Base-by-base conservation (phyloP, 2,329 filamentous ascomycete genomes). In the Aureobasidium mangrovei region DNA sequence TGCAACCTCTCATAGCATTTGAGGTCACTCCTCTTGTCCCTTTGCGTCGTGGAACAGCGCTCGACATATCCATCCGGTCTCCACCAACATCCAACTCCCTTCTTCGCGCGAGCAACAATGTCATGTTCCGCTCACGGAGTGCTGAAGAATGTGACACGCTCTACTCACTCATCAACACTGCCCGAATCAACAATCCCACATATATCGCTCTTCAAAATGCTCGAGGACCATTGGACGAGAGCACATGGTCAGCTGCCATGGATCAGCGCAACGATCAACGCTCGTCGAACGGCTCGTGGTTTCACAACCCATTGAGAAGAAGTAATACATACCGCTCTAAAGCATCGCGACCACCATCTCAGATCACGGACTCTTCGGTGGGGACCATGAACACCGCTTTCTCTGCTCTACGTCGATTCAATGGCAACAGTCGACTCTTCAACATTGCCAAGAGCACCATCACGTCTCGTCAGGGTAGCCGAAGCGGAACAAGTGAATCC, bases 1-100 rank as follows among this genome's bases (percentile, higher is more conserved):
- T 67, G 55, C 72, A 74, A 54, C 82, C 81, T 32, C 70, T 84
- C 32, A 70, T 84, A 57, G 86, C 85, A 4, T 80, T 96, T 33
- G 89, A 95, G 64, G 81, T 98, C 40, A 97, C 91, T 0, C 93
- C 93, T 0, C 76, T 95, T 36, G 91, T 97, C 6, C 86, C 91
- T 61, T 83, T 97, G 58, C 83, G 91, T 59, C 86, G 91, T 64
- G 93, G 91, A 63, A 98, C 90, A 26, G 88, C 87, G 3, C 81
- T 98, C 32, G 93, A 98, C 67, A 88, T 98, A 53, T 93, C 94
- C 60, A 88, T 98, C 60, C 86, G 90, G 47, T 96, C 91, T 5
- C 88, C 88, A 1, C 86, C 91, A 28, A 86, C 86, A 5, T 67
- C 77, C 33, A 81, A 86, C 58, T 90, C 86, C 4, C 81, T 82